phyloP scores from a whole-genome alignment of 2,329 filamentous ascomycete genomes.

The Arachnomyces sp. region DNA sequence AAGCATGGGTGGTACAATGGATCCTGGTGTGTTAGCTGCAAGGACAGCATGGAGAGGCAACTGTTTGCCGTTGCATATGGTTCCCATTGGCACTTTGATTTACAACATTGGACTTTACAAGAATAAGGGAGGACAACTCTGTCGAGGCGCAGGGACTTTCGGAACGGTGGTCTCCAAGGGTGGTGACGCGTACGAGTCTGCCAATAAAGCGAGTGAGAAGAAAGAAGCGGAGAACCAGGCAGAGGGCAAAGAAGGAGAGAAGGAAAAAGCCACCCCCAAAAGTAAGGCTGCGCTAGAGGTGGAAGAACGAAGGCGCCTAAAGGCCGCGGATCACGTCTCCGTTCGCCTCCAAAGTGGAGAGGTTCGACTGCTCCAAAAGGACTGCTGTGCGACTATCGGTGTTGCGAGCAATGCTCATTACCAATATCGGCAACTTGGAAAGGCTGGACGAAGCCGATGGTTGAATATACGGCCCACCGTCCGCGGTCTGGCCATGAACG shows the following conservation, averaged over 20 bases:
- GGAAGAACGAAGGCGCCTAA: constrained; percentile 39
- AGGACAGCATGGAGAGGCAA: constrained; percentile 93
- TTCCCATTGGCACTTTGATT: constrained; percentile 86
- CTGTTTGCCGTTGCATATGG: constrained; percentile 90
- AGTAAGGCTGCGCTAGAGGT: constrained; percentile 29
- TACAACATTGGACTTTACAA: constrained; percentile 77
- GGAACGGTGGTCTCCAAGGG: constrained; percentile 85
- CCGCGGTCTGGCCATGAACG: constrained; percentile 97
- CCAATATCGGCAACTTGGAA: constrained; percentile 85
- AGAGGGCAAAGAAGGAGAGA: constrained; percentile 42
- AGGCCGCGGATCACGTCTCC: constrained; percentile 70
- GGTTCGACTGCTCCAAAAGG: constrained; percentile 77
- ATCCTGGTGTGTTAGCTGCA: constrained; percentile 91
- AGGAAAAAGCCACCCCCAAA: constrained; percentile 10
- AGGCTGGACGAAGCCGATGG: constrained; percentile 90
- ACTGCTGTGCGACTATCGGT: constrained; percentile 91
- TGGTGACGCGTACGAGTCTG: constrained; percentile 51
- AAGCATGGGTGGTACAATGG: constrained; percentile 85
- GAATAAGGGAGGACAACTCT: constrained; percentile 75
- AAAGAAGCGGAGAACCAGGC: constrained; percentile 38
- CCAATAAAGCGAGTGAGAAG: constrained; percentile 16
- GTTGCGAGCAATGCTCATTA: constrained; percentile 89
- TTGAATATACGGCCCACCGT: constrained; percentile 91
- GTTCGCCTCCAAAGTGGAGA: constrained; percentile 89
- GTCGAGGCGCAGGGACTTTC: constrained; percentile 87